These are phyloP conservation scores for Arthrobotrys sinensis DNA, from an alignment of 2,329 filamentous ascomycete species.

Conservation along the genomic window DNA sequence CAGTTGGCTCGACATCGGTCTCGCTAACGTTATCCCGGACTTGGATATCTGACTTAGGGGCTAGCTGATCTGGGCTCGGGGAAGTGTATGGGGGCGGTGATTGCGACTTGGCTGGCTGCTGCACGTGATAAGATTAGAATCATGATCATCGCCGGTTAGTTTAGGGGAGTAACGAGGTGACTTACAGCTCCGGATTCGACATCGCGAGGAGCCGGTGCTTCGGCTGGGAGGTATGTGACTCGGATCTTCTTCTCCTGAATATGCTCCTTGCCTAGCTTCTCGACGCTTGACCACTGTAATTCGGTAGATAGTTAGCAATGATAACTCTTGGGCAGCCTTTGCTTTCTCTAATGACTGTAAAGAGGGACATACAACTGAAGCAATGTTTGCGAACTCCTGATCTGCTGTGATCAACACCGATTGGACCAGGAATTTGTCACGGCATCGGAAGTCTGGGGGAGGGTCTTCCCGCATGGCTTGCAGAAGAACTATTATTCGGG, in stretches of 20 bases:
- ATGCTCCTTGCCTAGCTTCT: conserved; percentile 80
- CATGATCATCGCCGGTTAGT: background rate
- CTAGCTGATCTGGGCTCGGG: conserved; percentile 61
- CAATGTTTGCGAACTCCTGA: conserved; percentile 85
- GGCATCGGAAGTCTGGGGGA: conserved; percentile 86
- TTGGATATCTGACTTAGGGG: conserved; percentile 64
- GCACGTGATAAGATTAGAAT: conserved; percentile 12
- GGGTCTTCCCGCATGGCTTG: conserved; percentile 99
- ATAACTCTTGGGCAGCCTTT: background rate
- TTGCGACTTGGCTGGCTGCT: conserved; percentile 43
- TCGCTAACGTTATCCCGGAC: conserved; percentile 63
- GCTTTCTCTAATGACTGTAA: conserved; percentile 37
- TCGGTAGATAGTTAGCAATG: conserved; percentile 29
- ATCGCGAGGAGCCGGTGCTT: conserved; percentile 64
- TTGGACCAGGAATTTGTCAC: conserved; percentile 98
- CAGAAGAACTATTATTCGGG: conserved; percentile 76
- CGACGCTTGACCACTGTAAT: conserved; percentile 79
- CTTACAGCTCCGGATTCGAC: conserved; percentile 62
- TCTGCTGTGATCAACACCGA: conserved; percentile 86
- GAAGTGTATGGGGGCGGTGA: conserved; percentile 64
- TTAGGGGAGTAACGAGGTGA: background rate
- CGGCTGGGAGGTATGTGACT: conserved; percentile 82
- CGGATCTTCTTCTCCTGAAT: conserved; percentile 97
- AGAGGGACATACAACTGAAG: conserved; percentile 77
- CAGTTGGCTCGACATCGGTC: conserved; percentile 64